These are phyloP conservation scores for Claviceps quebecensis DNA, from an alignment of 2,329 filamentous ascomycete genomes.

Conservation along the genomic window DNA sequence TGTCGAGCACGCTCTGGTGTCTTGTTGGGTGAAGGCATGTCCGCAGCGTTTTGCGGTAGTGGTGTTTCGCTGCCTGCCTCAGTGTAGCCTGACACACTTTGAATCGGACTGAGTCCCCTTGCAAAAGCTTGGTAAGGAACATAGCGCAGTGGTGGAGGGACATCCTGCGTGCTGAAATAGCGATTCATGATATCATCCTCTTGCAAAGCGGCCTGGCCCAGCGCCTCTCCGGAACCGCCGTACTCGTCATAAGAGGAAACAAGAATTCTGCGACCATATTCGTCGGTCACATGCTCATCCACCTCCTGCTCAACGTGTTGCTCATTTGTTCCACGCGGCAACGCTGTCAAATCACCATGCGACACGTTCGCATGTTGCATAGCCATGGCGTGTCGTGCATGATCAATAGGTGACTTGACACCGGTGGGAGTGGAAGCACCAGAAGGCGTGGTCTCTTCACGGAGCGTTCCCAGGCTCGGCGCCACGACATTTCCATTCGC, in stretches of 20 bases:
- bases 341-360: slow-evolving; percentile 41
- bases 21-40: slow-evolving; percentile 39
- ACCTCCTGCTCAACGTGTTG: slow-evolving; percentile 12
- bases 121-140: slow-evolving; percentile 55
- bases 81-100: slow-evolving; percentile 79
- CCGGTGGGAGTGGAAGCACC: slow-evolving; percentile 50
- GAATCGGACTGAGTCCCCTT: slow-evolving; percentile 72
- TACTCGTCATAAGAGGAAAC: slow-evolving; percentile 31
- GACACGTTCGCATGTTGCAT: slow-evolving; percentile 53
- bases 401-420: slow-evolving; percentile 35
- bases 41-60: slow-evolving; percentile 41
- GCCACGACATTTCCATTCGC: slow-evolving; percentile 45
- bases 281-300: slow-evolving; percentile 35
- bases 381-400: slow-evolving; percentile 45
- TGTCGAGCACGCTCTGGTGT: slow-evolving; percentile 25
- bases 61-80: slow-evolving; percentile 50
- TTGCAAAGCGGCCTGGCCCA: slow-evolving; percentile 23
- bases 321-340: slow-evolving; percentile 34
- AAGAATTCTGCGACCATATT: slow-evolving; percentile 27
- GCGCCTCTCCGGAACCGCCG: slow-evolving; percentile 16
- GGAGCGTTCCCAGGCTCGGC: slow-evolving; percentile 41
- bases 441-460: slow-evolving; percentile 43
- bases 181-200: slow-evolving; percentile 28
- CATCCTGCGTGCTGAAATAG: slow-evolving; percentile 46
- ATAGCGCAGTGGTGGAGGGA: slow-evolving; percentile 49